Evolutionary conservation across 768 basidiomycete genomes (phyloP), one percentile per base, ranked within the genome.

Genomic region (Tulasnella sp.): DNA sequence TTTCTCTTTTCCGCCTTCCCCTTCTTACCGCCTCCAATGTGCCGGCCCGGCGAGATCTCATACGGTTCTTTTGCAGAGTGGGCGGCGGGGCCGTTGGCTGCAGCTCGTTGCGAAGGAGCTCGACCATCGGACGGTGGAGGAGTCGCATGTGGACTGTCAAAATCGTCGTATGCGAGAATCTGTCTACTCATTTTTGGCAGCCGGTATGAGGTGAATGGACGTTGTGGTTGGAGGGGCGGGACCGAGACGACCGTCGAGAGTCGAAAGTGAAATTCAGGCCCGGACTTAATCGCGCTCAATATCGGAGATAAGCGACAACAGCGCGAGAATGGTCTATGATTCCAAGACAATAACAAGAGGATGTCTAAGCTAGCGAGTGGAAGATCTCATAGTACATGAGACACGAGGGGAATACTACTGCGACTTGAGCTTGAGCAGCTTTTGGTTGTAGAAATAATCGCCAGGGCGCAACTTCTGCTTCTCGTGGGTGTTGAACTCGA

Each of bases 401-500:
- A 11, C 9, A 37, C 20, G 64, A 37, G 64, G 28, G 8, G 0
- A 64, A 24, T 37, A 37, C 28, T 34, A 69, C 31, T 24, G 11
- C 64, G 24, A 28, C 31, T 69, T 69, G n/a, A 54, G 54, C 64
- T 69, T 69, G 12, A 69, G 64, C 34, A 18, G 24, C 20, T 37
- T 28, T 31, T 69, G 64, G 34, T 69, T 69, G 64, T 31, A 37
- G 76, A 28, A 58, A 6, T 11, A n/a, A 44, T 76, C 76, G 44
- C 76, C 42, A 20, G 76, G 48, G 28, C 76, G 76, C 34, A 76
- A 46, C 34, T 37, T n/a, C 46, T 76, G 76, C 5, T 8, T 20
- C 20, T 76, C 42, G n/a, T 37, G 20, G 31, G 76, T 76, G 48
- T 44, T 76, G 76, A 50, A 76, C 76, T 76, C 76, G 46, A 76